Conservation (phyloP, 164 flowering plant genomes). For the Berberis vulgaris region DNA sequence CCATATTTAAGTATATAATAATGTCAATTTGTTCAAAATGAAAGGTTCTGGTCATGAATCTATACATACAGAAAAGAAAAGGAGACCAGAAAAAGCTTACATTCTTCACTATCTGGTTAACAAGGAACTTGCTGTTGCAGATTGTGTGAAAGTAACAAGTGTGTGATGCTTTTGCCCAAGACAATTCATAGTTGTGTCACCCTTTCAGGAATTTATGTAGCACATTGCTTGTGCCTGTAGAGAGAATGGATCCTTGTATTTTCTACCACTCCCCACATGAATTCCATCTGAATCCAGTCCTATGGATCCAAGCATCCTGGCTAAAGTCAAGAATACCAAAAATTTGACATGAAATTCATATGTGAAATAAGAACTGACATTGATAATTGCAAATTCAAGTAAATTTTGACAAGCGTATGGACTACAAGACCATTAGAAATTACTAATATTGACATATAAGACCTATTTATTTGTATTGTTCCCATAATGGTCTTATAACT, state of each 20-base stretch:
- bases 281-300: constrained; percentile 91
- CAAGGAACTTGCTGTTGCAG: not conserved
- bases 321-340: constrained; percentile 79
- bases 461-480: no score
- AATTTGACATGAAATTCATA: constrained; percentile 33
- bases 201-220: constrained; percentile 50
- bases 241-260: constrained; percentile 81
- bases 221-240: constrained; percentile 94
- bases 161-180: not conserved
- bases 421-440: no score
- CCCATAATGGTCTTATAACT: no score
- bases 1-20: no score
- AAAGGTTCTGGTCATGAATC: no score
- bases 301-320: constrained; percentile 92
- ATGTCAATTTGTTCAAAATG: no score
- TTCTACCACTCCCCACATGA: constrained; percentile 77
- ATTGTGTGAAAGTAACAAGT: not conserved
- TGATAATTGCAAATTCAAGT: no score
- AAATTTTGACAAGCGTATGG: no score
- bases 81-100: no score
- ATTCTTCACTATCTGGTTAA: not conserved
- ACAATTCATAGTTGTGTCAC: not conserved
- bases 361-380: no score
- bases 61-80: no score
- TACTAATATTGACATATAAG: no score